Base-by-base conservation (phyloP, 148 eudicot species). In the Linanthus parryae region DNA sequence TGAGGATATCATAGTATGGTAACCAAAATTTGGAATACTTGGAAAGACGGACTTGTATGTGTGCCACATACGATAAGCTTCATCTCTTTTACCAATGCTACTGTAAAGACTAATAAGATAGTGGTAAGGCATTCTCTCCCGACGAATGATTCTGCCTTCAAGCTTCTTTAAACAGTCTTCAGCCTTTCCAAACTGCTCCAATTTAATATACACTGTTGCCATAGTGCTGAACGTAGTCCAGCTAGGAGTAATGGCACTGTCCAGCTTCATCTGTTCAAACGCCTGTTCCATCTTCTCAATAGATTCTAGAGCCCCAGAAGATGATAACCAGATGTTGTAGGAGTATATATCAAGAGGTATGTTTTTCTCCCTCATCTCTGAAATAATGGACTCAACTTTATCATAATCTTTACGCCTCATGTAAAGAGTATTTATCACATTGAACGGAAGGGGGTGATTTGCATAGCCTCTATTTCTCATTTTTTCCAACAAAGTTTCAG, bases 361-460 rank as follows among this genome's bases (percentile, higher is more conserved):
- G 17, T 51, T 44, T 49, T 72, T 78, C 44, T 65, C 70, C 71
- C 56, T 77, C 81, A 87, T 75, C 48, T 83, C 88, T 2, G 78
- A 61, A 63, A 83, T 50, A 15, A 84, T 31, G 44, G 48, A 44
- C 45, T 79, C 79, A 14, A 81, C 79, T 64, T 76, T 81, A 17
- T 76, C 83, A 13, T 64, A 64, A 7, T 88, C 76, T 41, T 64
- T 58, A 37, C 75, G 60, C 48, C 78, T 83, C 83, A 75, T 73
- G 66, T 83, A 88, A 14, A 88, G 88, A 31, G 88, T 81, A 85
- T 83, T 88, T 85, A 88, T 81, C 61, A 78, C 84, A 59, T 83
- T 88, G 58, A 41, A 80, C 10, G 88, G 83, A 65, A 83, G 92
- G 7, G 81, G 25, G 45, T 76, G 61, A 21, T 7, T 36, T 34